A percentile compares a stretch with the other conserved stretches of the same genome.
Evolutionary conservation across 2,329 filamentous ascomycete genomes (phyloP).

Genomic region (Pseudogymnoascus sp.): DNA sequence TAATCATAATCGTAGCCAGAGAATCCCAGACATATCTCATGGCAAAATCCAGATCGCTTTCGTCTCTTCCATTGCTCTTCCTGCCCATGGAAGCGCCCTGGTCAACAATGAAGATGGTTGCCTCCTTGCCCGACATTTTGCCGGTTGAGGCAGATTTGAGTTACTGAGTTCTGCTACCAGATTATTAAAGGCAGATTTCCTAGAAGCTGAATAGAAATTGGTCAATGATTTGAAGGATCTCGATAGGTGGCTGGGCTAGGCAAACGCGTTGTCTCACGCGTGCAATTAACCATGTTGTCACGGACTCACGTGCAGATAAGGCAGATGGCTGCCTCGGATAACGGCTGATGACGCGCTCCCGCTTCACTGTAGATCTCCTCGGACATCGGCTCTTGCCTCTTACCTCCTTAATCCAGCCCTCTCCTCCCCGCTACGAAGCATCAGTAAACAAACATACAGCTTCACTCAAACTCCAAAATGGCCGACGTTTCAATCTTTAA

Average conservation of each 20-base stretch:
- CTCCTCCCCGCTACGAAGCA: slow-evolving; percentile 4
- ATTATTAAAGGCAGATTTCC: not conserved
- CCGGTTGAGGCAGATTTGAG: not conserved
- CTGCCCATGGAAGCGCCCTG: slow-evolving; percentile 77
- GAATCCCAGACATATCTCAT: slow-evolving; percentile 95
- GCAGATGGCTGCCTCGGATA: not conserved
- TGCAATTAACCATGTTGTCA: slow-evolving; percentile 4
- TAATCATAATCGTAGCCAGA: slow-evolving; percentile 61
- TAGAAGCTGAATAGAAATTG: not conserved
- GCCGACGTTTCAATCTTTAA: slow-evolving; percentile 36
- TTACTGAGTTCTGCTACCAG: not conserved
- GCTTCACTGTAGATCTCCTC: not conserved
- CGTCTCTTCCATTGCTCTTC: slow-evolving; percentile 57
- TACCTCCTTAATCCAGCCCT: not conserved
- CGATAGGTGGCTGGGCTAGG: slow-evolving; percentile 11
- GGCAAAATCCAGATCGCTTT: slow-evolving; percentile 80
- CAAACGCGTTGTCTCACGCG: slow-evolving; percentile 7
- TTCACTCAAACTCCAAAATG: slow-evolving; percentile 23
- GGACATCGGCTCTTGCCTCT: not conserved
- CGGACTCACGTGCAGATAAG: slow-evolving; percentile 17
- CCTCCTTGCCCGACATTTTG: slow-evolving; percentile 85
- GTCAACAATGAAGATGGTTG: slow-evolving; percentile 86
- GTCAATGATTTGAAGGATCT: not conserved
- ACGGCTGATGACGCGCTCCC: slow-evolving; percentile 5
- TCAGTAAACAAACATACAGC: slow-evolving; percentile 2